These are phyloP conservation scores for Tuber microsphaerosporum DNA, from an alignment of 495 filamentous ascomycete genomes.

Conservation along the genomic window DNA sequence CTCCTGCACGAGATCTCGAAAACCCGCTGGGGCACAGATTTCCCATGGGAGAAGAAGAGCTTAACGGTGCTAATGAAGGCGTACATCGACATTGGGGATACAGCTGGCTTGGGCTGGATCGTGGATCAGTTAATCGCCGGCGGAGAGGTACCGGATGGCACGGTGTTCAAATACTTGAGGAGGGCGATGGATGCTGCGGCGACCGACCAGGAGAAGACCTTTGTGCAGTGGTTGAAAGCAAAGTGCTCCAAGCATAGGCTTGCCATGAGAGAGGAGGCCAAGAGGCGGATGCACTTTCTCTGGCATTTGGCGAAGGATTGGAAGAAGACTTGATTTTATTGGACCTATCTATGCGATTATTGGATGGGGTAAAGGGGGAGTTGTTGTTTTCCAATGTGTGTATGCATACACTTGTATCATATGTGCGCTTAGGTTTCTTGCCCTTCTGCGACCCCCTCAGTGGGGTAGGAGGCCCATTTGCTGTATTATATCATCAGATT, in stretches of 20 bases:
- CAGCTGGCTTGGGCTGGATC: slow-evolving; percentile 28
- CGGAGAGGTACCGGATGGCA: slow-evolving; percentile 18
- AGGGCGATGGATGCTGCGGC: slow-evolving; percentile 19
- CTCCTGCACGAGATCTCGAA: slow-evolving; percentile 35
- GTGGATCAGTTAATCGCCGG: slow-evolving; percentile 25
- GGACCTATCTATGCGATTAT: background rate
- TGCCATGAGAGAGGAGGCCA: slow-evolving; percentile 3
- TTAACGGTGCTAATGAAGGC: slow-evolving; percentile 35
- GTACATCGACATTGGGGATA: slow-evolving; percentile 31
- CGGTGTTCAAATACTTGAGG: slow-evolving; percentile 27
- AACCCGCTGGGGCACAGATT: slow-evolving; percentile 27
- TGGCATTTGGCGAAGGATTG: background rate
- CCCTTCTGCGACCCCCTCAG: background rate
- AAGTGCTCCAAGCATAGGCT: slow-evolving; percentile 13
- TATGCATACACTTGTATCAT: background rate
- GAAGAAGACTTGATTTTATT: background rate
- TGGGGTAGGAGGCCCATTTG: background rate
- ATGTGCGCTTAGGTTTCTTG: background rate
- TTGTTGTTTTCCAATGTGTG: background rate
- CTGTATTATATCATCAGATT: background rate
- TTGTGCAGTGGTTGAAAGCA: slow-evolving; percentile 18
- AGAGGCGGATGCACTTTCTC: slow-evolving; percentile 5
- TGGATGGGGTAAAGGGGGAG: background rate
- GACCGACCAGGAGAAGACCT: slow-evolving; percentile 19
- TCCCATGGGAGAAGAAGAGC: slow-evolving; percentile 29